A percentile compares a stretch with the other conserved stretches of the same genome.
These are phyloP conservation scores for Jamesozyma hellenica DNA, from an alignment of 805 yeast genomes.

Conservation along the genomic window DNA sequence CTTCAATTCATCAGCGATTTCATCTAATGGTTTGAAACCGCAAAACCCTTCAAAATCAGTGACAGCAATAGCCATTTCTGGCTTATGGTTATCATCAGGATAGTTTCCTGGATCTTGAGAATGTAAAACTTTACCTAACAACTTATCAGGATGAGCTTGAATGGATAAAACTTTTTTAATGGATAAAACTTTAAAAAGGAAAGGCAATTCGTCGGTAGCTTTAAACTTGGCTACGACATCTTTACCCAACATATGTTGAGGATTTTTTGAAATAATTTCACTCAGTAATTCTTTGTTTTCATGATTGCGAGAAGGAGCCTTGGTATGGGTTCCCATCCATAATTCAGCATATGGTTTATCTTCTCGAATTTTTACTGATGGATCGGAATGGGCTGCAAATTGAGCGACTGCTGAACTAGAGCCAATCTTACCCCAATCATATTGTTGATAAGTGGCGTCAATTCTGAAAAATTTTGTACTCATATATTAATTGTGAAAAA, in stretches of 20 bases:
- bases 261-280: slow-evolving; percentile 51
- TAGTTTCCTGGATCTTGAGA: slow-evolving; percentile 81
- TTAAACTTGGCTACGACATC: slow-evolving; percentile 57
- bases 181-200: slow-evolving; percentile 85
- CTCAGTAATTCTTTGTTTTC: slow-evolving; percentile 51
- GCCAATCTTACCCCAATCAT: slow-evolving; percentile 87
- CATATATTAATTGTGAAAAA: slow-evolving; percentile 5
- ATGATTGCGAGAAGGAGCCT: slow-evolving; percentile 64
- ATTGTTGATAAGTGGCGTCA: slow-evolving; percentile 58
- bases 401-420: slow-evolving; percentile 78
- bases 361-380: slow-evolving; percentile 53
- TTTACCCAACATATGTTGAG: slow-evolving; percentile 50
- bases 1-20: slow-evolving; percentile 58
- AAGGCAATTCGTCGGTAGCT: slow-evolving; percentile 66
- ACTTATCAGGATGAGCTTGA: slow-evolving; percentile 97
- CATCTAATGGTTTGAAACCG: slow-evolving; percentile 86
- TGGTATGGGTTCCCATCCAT: slow-evolving; percentile 99
- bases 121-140: slow-evolving; percentile 66
- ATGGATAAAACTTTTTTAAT: slow-evolving; percentile 87
- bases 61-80: slow-evolving; percentile 98
- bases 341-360: slow-evolving; percentile 87
- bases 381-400: slow-evolving; percentile 65
- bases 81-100: slow-evolving; percentile 97
- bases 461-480: slow-evolving; percentile 31
- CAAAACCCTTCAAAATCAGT: slow-evolving; percentile 96